Evolutionary conservation across 2,329 filamentous ascomycete species (phyloP).

Genomic region (Cercospora sp.): DNA sequence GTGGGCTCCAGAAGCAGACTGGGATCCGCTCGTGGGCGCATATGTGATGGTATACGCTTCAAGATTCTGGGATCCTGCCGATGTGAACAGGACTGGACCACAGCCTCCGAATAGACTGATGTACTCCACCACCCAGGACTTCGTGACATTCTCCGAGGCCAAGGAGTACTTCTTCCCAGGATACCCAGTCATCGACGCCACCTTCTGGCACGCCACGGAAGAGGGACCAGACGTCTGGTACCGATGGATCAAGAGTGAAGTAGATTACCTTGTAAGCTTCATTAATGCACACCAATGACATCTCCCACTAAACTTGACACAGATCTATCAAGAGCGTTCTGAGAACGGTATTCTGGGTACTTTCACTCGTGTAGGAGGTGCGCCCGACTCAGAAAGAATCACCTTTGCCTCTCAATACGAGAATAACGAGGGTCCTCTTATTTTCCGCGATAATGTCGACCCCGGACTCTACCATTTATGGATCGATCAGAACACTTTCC

Average conservation of each 20-base stretch:
- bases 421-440: slow-evolving; percentile 24
- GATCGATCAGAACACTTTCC: slow-evolving; percentile 26
- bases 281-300: not conserved
- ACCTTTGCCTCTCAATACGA: slow-evolving; percentile 21
- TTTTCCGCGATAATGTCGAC: slow-evolving; percentile 27
- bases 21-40: slow-evolving; percentile 16
- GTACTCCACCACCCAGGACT: slow-evolving; percentile 25
- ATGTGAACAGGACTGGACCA: slow-evolving; percentile 15
- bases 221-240: slow-evolving; percentile 25
- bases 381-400: slow-evolving; percentile 16
- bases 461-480: slow-evolving; percentile 23
- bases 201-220: slow-evolving; percentile 17
- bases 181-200: slow-evolving; percentile 26
- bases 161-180: slow-evolving; percentile 23
- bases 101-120: slow-evolving; percentile 24
- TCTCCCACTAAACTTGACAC: not conserved
- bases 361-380: slow-evolving; percentile 23
- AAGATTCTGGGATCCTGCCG: slow-evolving; percentile 20
- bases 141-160: slow-evolving; percentile 23
- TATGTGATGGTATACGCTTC: slow-evolving; percentile 23
- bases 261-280: slow-evolving; percentile 11
- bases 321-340: slow-evolving; percentile 25
- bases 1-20: slow-evolving; percentile 21
- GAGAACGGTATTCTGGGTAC: slow-evolving; percentile 22
- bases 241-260: slow-evolving; percentile 24